phyloP scores from a whole-genome alignment of 805 yeast genomes.

The Isabelozyma heimii region DNA sequence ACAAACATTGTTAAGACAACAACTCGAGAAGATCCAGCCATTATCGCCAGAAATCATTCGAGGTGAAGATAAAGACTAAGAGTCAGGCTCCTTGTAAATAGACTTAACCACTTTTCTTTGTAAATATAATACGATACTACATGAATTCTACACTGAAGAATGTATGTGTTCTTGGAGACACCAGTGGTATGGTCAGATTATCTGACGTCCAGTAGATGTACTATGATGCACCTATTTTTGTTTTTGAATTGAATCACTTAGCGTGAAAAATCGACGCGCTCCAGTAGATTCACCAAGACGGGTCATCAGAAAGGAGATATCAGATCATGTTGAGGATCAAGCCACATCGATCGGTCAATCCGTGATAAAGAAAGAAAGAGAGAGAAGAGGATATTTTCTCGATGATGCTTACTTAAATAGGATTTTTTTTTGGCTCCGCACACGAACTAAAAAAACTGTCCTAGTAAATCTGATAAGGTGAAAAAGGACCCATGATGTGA shows the following conservation, averaged over 20 bases:
- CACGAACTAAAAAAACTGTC: neutral
- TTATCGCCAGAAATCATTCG: constrained; percentile 37
- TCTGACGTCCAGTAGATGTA: constrained; percentile 35
- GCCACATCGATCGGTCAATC: neutral
- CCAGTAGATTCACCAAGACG: constrained; percentile 41
- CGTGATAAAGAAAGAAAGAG: neutral
- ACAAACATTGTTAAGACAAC: constrained; percentile 58
- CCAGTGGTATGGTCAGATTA: constrained; percentile 31
- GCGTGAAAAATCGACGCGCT: constrained; percentile 25
- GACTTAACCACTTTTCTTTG: neutral
- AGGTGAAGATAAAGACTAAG: constrained; percentile 20
- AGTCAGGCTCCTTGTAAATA: neutral
- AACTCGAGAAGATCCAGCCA: constrained; percentile 62
- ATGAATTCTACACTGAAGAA: constrained; percentile 1
- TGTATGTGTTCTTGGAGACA: constrained; percentile 52
- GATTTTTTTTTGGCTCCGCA: neutral
- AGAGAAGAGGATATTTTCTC: too few relatives aligned
- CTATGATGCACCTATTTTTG: constrained; percentile 43
- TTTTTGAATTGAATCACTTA: constrained; percentile 15
- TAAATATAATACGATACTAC: neutral
- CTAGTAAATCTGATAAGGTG: neutral
- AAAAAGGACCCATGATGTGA: too few relatives aligned
- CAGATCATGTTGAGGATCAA: constrained; percentile 11
- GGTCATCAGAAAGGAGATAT: constrained; percentile 36
- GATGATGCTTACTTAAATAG: neutral